These are phyloP conservation scores for Apodospora peruviana DNA, from an alignment of 495 filamentous ascomycete genomes.

Conservation along the genomic window DNA sequence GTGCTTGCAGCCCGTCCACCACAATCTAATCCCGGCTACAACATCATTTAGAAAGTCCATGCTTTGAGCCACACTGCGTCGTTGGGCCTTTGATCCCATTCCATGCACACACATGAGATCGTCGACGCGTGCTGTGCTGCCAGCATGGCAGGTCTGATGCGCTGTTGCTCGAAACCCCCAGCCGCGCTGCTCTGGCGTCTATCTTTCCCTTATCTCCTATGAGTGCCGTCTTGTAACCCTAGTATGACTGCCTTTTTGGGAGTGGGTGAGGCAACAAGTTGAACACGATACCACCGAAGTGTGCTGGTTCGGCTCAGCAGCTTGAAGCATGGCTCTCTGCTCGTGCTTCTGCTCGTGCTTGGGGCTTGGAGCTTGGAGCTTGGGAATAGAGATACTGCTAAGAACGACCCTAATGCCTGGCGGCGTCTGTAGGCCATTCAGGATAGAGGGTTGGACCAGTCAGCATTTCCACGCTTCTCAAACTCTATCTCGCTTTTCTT, in stretches of 20 bases:
- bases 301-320: too few relatives aligned
- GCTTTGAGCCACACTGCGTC: constrained; percentile 7
- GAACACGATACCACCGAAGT: too few relatives aligned
- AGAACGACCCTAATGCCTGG: not conserved
- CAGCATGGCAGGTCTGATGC: constrained; percentile 18
- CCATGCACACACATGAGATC: constrained; percentile 16
- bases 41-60: constrained; percentile 12
- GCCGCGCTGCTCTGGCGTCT: not conserved
- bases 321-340: not conserved
- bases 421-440: not conserved
- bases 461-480: not conserved
- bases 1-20: constrained; percentile 14
- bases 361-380: not conserved
- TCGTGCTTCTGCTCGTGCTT: not conserved
- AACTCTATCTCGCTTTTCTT: constrained; percentile 2
- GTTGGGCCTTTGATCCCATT: not conserved
- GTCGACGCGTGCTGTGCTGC: constrained; percentile 16
- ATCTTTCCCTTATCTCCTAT: too few relatives aligned
- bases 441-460: not conserved
- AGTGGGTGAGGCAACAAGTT: too few relatives aligned
- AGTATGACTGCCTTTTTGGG: too few relatives aligned
- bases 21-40: constrained; percentile 17
- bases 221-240: too few relatives aligned
- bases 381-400: not conserved
- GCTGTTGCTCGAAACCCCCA: not conserved